Evolutionary conservation across 495 filamentous ascomycete species (phyloP), one percentile per base, ranked within the genome.

Genomic region (Hypoxylon perforatum): DNA sequence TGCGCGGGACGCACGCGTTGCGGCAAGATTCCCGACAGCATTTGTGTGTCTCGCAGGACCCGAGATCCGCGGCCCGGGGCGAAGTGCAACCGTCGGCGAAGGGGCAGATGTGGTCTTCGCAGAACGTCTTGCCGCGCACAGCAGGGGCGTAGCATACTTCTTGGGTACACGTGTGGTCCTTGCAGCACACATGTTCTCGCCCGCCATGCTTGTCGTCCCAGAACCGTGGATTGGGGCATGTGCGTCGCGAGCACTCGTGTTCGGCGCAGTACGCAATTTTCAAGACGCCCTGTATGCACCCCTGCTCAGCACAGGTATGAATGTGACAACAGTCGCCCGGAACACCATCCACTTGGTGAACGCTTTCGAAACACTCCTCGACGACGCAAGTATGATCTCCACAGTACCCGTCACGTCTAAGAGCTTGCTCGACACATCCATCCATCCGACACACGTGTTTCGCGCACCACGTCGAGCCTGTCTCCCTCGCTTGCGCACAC

Each of bases 221-320:
- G 18, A 61, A 57, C 8, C 66, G 60, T 1, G 66, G 63, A 22
- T 61, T 56, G 3, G 45, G 45, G 25, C 66, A 69, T 3, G 55
- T 15, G 38, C 66, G 66, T 33, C 66, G 66, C 21, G 48, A 56
- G 8, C 66, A 69, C 36, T 61, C 49, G 21, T 69, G 66, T 12
- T 57, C 51, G 28, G 51, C 38, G 11, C 66, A 69, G 51, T 57
- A 60, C n/a, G 66, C 22, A 14, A 19, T 25, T 12, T 35, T 50
- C 21, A 61, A 46, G 5, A 25, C 46, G 14, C 14, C 23, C 30
- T 38, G 51, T 1, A 64, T 50, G 12, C 66, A 69, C 10, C 42
- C 61, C 2, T 30, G 23, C 30, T 69, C 51, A 17, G 61, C 45
- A 10, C 66, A 69, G 3, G 61, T 69, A 23, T 69, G 66, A 7